Base-by-base conservation (phyloP, 2,329 filamentous ascomycete species). In the Talaromyces sp. region DNA sequence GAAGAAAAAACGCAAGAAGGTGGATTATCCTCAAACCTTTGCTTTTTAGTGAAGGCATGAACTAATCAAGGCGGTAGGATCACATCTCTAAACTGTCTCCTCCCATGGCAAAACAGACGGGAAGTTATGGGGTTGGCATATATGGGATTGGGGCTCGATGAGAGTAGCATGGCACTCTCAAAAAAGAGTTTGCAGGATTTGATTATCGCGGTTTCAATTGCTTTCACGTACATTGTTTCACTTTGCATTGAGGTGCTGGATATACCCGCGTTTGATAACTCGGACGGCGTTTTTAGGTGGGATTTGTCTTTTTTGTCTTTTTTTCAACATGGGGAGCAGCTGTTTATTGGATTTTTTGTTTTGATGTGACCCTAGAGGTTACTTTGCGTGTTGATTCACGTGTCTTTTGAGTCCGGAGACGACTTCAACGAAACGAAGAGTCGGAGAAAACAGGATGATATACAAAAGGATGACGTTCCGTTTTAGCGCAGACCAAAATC, bases 1-100 rank as follows among this genome's bases (percentile, higher is more conserved):
- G 52, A 73, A 74, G 36, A 80, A 79, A 67, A 81, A 80, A 70
- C 76, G 79, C 64, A 80, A 80, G 72, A 81, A 79, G 78, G 78
- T 80, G 27, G 42, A 60, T 61, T 53, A 9, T 34, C 14, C 10
- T 42, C 6, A 5, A n/a, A 14, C 36, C 8, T 31, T 53, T 31
- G 28, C 42, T n/a, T 42, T 36, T 34, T 58, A n/a, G n/a, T 34
- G 16, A 50, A 56, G 12, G 34, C 27, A 44, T 40, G 34, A 57
- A 18, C 57, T 60, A 60, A 63, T 66, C 27, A 58, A 55, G 53
- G 28, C 42, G 51, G 18, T 59, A 79, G 76, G 77, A 78, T 58
- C 75, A 78, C 62, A 70, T 77, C 55, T 70, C 74, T 40, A 78
- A 75, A 61, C 72, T 76, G 33, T 72, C 76, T 44, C 73, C 75